Evolutionary conservation across 305 asterid species (phyloP).

Genomic region (Solanum aculeatissimum): DNA sequence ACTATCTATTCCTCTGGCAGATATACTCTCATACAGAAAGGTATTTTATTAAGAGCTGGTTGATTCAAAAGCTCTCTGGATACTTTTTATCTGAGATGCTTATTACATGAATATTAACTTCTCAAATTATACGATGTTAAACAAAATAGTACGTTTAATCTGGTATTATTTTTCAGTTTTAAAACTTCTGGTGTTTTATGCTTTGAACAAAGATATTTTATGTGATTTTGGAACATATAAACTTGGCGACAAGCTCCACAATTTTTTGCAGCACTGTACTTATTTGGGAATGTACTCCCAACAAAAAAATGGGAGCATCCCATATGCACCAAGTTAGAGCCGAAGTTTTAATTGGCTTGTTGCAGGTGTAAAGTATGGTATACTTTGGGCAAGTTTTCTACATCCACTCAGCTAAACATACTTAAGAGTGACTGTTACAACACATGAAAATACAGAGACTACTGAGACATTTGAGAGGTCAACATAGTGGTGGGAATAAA

Average conservation of each 20-base stretch:
- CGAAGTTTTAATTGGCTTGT: not conserved
- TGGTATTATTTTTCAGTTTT: not conserved
- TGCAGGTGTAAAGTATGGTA: not conserved
- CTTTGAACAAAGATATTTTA: not conserved
- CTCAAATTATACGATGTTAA: not conserved
- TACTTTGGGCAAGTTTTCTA: not conserved
- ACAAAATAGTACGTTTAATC: not conserved
- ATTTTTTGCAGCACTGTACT: not conserved
- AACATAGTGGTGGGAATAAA: not conserved
- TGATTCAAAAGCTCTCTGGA: not conserved
- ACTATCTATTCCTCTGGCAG: conserved; percentile 67
- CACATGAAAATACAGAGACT: not conserved
- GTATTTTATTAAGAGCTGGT: conserved; percentile 15
- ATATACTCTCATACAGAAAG: conserved; percentile 94
- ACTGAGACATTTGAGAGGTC: not conserved
- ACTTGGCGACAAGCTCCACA: not conserved
- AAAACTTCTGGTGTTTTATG: not conserved
- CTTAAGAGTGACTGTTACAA: not conserved
- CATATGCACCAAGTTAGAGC: not conserved
- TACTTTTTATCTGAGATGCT: not conserved
- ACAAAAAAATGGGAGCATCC: not conserved
- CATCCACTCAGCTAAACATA: not conserved
- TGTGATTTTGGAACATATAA: not conserved
- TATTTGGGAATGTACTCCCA: not conserved
- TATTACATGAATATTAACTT: not conserved